phyloP scores from a whole-genome alignment of 306 rosid genomes.

The Glycine tomentella region DNA sequence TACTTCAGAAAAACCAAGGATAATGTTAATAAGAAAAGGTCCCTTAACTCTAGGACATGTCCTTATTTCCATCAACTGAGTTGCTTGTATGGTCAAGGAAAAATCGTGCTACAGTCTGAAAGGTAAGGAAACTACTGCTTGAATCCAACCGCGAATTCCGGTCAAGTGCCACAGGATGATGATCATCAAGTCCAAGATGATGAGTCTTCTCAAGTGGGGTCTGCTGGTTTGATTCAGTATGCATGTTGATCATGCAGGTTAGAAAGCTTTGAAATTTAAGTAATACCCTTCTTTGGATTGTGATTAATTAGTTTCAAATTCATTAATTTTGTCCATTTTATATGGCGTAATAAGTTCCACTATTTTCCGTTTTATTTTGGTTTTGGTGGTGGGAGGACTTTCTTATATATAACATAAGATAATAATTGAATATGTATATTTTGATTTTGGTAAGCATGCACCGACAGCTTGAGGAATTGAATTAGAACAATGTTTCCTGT shows the following conservation, averaged over 20 bases:
- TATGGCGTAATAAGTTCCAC: neutral
- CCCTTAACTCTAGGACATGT: conserved; percentile 84
- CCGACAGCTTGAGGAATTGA: conserved; percentile 52
- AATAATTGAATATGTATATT: conserved; percentile 5
- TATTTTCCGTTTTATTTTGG: neutral
- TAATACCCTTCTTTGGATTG: neutral
- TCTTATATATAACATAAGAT: neutral
- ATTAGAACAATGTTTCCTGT: conserved; percentile 7
- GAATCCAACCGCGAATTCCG: conserved; percentile 12
- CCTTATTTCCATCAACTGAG: conserved; percentile 82
- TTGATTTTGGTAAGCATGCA: conserved; percentile 47
- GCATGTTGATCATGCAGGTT: conserved; percentile 51
- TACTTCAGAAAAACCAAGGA: conserved; percentile 88
- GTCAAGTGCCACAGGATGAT: neutral
- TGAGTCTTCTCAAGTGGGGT: conserved; percentile 37
- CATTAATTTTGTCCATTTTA: conserved; percentile 37
- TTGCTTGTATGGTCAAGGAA: conserved; percentile 67
- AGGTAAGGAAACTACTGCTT: conserved; percentile 28
- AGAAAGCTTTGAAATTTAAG: conserved; percentile 20
- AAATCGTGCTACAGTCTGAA: conserved; percentile 37
- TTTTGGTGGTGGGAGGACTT: neutral
- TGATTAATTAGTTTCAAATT: conserved; percentile 46
- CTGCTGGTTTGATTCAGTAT: neutral
- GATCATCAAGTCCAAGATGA: neutral
- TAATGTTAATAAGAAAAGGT: conserved; percentile 69